A percentile compares a stretch with the other conserved stretches of the same genome.
These are phyloP conservation scores for Tolypocladium capitatum DNA, from an alignment of 2,329 filamentous ascomycete species.

Conservation along the genomic window DNA sequence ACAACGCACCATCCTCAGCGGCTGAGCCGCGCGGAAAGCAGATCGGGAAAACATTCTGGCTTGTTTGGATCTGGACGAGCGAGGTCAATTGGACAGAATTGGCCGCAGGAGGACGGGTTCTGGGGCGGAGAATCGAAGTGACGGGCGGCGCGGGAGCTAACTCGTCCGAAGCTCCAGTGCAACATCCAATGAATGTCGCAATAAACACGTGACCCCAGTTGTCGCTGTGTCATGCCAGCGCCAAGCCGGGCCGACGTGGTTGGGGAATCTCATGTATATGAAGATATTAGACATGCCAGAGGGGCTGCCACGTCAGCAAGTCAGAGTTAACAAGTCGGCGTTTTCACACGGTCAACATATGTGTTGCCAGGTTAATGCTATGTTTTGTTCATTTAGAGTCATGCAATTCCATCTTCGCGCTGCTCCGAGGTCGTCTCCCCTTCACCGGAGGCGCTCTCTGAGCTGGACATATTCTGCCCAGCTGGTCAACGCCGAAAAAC, in stretches of 20 bases:
- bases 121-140: background rate
- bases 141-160: background rate
- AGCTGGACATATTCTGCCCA: background rate
- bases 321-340: too few species aligned
- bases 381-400: background rate
- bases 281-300: background rate
- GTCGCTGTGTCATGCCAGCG: too few species aligned
- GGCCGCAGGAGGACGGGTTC: background rate
- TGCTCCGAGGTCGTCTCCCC: background rate
- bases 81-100: slow-evolving; percentile 13
- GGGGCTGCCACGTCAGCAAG: background rate
- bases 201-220: background rate
- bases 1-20: slow-evolving; percentile 47
- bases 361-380: background rate
- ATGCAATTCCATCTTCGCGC: background rate
- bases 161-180: background rate
- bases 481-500: background rate
- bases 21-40: slow-evolving; percentile 49
- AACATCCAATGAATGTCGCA: background rate
- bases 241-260: too few species aligned
- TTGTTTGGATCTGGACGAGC: slow-evolving; percentile 1
- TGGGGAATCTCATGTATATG: too few species aligned
- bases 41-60: slow-evolving; percentile 54
- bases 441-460: background rate
- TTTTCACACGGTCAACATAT: background rate